Evolutionary conservation across 371 early-diverging fungal species (phyloP).

Genomic region (Actinomucor elegans): DNA sequence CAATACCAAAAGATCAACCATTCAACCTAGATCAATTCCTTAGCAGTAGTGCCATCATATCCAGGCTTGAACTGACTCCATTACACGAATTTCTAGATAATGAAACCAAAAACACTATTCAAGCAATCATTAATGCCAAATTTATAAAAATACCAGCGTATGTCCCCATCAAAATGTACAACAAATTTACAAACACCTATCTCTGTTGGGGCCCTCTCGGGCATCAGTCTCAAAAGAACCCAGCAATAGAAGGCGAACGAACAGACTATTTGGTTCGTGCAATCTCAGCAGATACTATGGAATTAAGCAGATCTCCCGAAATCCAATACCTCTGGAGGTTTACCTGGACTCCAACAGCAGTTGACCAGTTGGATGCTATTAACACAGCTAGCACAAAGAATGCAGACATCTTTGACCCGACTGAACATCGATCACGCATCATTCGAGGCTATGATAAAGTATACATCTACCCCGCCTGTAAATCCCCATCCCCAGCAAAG

Average conservation of each 20-base stretch:
- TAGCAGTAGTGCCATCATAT: conserved; percentile 1
- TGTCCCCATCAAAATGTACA: conserved; percentile 36
- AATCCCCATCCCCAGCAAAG: conserved; percentile 4
- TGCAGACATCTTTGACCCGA: not conserved
- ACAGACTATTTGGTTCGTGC: conserved; percentile 10
- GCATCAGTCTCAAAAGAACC: not conserved
- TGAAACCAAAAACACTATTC: conserved; percentile 16
- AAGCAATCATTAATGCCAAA: conserved; percentile 21
- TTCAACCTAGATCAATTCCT: conserved; percentile 4
- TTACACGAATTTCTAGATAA: conserved; percentile 35
- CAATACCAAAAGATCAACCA: not conserved
- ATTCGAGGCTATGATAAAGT: conserved; percentile 31
- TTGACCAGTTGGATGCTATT: too few relatives aligned
- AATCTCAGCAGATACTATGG: conserved; percentile 1
- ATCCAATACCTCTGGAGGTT: conserved; percentile 34
- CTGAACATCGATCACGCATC: not conserved
- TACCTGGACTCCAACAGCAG: conserved; percentile 5
- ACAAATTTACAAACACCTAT: conserved; percentile 29
- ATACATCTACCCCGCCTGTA: conserved; percentile 34
- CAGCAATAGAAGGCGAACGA: conserved; percentile 3
- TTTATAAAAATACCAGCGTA: conserved; percentile 29
- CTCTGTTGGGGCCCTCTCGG: conserved; percentile 29
- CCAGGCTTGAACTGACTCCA: conserved; percentile 24
- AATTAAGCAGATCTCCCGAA: not conserved
- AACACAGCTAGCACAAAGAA: not conserved